phyloP scores from a whole-genome alignment of 208 protist species.

The Leishmania major region DNA sequence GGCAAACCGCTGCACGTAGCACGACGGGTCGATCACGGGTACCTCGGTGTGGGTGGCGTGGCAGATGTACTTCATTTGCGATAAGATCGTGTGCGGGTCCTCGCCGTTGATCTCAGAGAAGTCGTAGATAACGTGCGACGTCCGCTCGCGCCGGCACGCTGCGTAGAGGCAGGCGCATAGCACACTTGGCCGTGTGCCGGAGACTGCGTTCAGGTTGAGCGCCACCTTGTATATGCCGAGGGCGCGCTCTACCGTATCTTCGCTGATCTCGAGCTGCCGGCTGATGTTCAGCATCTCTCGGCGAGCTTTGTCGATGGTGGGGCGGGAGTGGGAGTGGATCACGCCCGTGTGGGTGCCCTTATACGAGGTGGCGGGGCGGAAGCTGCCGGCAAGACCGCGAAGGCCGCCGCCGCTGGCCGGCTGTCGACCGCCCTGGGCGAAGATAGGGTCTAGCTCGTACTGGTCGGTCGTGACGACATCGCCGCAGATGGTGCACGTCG shows the following conservation, averaged over 20 bases:
- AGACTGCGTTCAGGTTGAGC: slow-evolving; percentile 64
- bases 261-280: slow-evolving; percentile 72
- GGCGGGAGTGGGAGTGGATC: slow-evolving; percentile 36
- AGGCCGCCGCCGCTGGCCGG: slow-evolving; percentile 15
- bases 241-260: slow-evolving; percentile 78
- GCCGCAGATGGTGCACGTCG: slow-evolving; percentile 84
- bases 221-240: slow-evolving; percentile 85
- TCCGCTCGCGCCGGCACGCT: slow-evolving; percentile 78
- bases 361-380: slow-evolving; percentile 52
- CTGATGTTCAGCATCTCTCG: slow-evolving; percentile 84
- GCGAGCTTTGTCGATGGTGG: slow-evolving; percentile 78
- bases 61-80: slow-evolving; percentile 79
- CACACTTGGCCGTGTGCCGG: slow-evolving; percentile 67
- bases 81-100: slow-evolving; percentile 65
- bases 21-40: slow-evolving; percentile 87
- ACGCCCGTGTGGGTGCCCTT: slow-evolving; percentile 22
- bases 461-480: slow-evolving; percentile 72
- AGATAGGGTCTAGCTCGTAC: slow-evolving; percentile 83
- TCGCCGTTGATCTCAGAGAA: slow-evolving; percentile 70
- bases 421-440: slow-evolving; percentile 37
- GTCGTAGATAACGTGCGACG: slow-evolving; percentile 91
- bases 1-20: slow-evolving; percentile 85
- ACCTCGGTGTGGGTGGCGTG: slow-evolving; percentile 81
- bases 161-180: slow-evolving; percentile 90
- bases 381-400: slow-evolving; percentile 31